Base-by-base conservation (phyloP, 371 early-diverging fungal species). In the Mortierella sp. region DNA sequence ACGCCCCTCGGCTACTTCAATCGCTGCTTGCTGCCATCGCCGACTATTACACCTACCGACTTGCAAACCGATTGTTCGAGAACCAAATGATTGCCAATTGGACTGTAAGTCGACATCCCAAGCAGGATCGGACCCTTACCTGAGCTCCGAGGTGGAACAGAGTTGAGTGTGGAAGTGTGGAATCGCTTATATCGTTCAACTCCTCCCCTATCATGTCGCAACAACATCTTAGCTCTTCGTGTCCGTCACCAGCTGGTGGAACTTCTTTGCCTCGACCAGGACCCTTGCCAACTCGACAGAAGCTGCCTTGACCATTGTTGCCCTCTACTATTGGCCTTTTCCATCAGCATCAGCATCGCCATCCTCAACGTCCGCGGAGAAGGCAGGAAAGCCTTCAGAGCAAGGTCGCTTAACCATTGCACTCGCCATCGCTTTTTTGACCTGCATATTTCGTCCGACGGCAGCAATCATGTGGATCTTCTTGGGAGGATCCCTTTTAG, bases 391-490 rank as follows among this genome's bases (percentile, higher is more conserved):
- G 14, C 24, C 21, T 25, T 17, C 40, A 14, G 34, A 16, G 27
- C 40, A 47, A 22, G 52, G 39, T 10, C 49, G 44, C 8, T 45
- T 59, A 39, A 60, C 77, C 4, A 54, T 82, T 0, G 77, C 92
- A 0, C 79, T 96, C 16, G 45, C 69, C 1, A 82, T 91, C 57
- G 96, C 95, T 2, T 89, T 89, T 0, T 48, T 91, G 17, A 87
- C 92, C 0, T 95, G 95, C 67, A 78, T 96, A 22, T 78, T 95
- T 54, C 85, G 96, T 25, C 96, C 96, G 1, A 95, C 97, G 4
- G 92, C 90, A 60, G 94, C 85, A 10, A 73, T 94, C 13, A 63
- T 94, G 14, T 97, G 97, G 97, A 44, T 90, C 0, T 91, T 86
- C 57, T 70, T 93, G 14, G 94, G 93, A 4, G 14, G 79, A 2